Conservation (phyloP, 768 basidiomycete species). For the Lentinula guzmanii region DNA sequence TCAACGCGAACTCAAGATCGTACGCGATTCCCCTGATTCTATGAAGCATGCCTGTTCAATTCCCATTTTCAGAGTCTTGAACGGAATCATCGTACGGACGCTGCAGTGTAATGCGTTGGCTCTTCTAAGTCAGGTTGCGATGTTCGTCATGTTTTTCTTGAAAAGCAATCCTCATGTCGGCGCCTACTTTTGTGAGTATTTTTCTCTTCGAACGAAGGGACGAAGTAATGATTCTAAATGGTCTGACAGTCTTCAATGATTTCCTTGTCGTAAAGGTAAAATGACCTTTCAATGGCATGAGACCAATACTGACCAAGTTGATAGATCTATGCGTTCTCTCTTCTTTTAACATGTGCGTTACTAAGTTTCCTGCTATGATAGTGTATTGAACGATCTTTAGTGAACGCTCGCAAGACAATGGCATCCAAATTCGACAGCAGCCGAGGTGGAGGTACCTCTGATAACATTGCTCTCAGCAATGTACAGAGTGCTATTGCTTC, state of each 20-base stretch:
- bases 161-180: not conserved
- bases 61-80: not conserved
- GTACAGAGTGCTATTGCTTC: not conserved
- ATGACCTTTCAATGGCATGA: not conserved
- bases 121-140: conserved; percentile 1
- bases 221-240: not conserved
- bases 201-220: not conserved
- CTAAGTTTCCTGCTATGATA: not conserved
- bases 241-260: conserved; percentile 1
- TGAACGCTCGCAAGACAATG: conserved; percentile 5
- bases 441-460: not conserved
- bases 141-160: conserved; percentile 5
- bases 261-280: conserved; percentile 2
- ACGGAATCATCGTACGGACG: conserved; percentile 1
- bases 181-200: conserved; percentile 2
- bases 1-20: conserved; percentile 3
- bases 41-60: not conserved
- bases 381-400: not conserved
- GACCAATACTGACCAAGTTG: not conserved
- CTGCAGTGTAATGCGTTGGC: not conserved
- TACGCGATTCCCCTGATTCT: not conserved
- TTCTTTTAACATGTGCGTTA: not conserved
- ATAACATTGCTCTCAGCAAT: conserved; percentile 4
- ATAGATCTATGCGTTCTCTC: conserved; percentile 3
- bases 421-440: conserved; percentile 2